Evolutionary conservation across 2,329 filamentous ascomycete species (phyloP).

Genomic region (Colletotrichum sp.): DNA sequence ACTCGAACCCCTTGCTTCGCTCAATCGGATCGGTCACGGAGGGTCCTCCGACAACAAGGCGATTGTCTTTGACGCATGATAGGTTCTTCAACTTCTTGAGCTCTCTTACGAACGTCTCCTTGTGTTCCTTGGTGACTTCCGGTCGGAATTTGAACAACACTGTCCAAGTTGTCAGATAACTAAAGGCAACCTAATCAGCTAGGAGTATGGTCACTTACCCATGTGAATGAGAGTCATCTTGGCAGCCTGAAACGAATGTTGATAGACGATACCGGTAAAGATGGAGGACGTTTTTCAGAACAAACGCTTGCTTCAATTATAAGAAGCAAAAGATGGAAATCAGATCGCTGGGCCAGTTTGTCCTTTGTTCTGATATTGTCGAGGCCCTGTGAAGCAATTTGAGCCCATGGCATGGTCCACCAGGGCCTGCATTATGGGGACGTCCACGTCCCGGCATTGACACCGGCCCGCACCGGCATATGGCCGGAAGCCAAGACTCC

Average conservation of each 20-base stretch:
- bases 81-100: slow-evolving; percentile 47
- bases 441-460: background rate
- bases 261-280: background rate
- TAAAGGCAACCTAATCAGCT: no score
- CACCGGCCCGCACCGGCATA: background rate
- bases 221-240: background rate
- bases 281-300: background rate
- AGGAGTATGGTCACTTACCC: background rate
- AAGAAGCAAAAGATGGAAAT: background rate
- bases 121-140: slow-evolving; percentile 37
- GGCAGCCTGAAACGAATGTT: background rate
- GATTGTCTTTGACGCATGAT: slow-evolving; percentile 43
- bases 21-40: slow-evolving; percentile 23
- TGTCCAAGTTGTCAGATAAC: background rate
- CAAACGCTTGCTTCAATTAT: background rate
- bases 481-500: background rate
- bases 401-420: background rate
- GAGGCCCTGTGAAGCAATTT: background rate
- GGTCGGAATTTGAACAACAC: background rate
- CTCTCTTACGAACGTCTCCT: slow-evolving; percentile 42
- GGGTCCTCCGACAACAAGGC: slow-evolving; percentile 47
- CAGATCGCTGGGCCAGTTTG: background rate
- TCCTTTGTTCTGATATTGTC: fast-evolving
- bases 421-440: background rate
- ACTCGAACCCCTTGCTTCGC: background rate